phyloP scores from a whole-genome alignment of 2,329 filamentous ascomycete species.

The Dendrostoma leiphaemia region DNA sequence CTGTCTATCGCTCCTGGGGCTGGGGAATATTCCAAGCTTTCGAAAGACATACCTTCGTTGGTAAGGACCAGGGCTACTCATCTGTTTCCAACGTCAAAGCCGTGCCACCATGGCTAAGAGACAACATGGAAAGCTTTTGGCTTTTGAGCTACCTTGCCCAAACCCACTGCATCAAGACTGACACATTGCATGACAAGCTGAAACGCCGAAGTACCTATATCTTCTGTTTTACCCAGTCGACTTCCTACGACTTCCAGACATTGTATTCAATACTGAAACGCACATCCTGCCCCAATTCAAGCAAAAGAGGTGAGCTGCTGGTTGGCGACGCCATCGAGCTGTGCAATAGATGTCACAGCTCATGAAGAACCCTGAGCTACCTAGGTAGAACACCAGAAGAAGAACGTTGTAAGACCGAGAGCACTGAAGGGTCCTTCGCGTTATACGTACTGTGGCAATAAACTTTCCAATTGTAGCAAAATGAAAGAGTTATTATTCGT shows the following conservation, averaged over 20 bases:
- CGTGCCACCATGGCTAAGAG: slow-evolving; percentile 21
- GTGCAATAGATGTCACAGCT: no score
- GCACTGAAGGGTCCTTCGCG: no score
- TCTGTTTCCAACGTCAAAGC: slow-evolving; percentile 24
- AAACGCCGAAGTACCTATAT: slow-evolving; percentile 25
- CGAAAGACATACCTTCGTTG: slow-evolving; percentile 19
- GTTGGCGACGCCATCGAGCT: slow-evolving; percentile 14
- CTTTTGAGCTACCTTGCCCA: no score
- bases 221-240: slow-evolving; percentile 22
- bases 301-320: slow-evolving; percentile 17
- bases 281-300: slow-evolving; percentile 21
- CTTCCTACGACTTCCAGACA: slow-evolving; percentile 20
- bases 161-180: no score
- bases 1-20: slow-evolving; percentile 8
- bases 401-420: no score
- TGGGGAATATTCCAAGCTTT: slow-evolving; percentile 13
- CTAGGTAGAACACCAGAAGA: no score
- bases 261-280: slow-evolving; percentile 25
- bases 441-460: no score
- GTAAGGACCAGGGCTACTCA: slow-evolving; percentile 20
- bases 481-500: no score
- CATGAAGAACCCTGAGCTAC: no score
- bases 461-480: no score
- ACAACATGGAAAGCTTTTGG: slow-evolving; percentile 30
- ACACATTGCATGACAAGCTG: slow-evolving; percentile 19